phyloP scores from a whole-genome alignment of 768 basidiomycete species.

The Pleurotus tuoliensis region DNA sequence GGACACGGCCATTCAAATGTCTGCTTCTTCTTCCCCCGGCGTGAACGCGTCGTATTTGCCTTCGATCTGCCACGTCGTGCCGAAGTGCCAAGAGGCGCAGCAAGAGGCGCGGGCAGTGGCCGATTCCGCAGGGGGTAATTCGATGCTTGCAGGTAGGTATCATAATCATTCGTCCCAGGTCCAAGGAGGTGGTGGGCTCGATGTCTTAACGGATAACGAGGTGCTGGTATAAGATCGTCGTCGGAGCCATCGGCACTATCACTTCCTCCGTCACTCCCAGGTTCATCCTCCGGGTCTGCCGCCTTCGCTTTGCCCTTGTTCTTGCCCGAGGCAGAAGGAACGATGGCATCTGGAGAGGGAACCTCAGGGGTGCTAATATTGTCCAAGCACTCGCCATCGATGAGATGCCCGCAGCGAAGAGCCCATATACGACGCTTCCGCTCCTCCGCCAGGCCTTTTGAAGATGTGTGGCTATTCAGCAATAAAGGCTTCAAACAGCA shows the following conservation, averaged over 20 bases:
- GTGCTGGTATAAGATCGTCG: background rate
- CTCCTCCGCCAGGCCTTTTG: constrained; percentile 37
- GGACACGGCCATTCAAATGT: constrained; percentile 64
- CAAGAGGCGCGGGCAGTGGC: constrained; percentile 1
- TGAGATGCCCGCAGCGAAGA: constrained; percentile 71
- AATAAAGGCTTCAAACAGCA: constrained; percentile 63
- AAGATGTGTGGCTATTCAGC: constrained; percentile 44
- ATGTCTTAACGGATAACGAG: background rate
- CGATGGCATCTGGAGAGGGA: constrained; percentile 7
- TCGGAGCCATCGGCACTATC: background rate
- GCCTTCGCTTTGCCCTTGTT: constrained; percentile 20
- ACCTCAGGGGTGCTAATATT: constrained; percentile 46
- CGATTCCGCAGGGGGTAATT: background rate
- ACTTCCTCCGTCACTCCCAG: background rate
- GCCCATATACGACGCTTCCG: constrained; percentile 58
- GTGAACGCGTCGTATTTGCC: constrained; percentile 13
- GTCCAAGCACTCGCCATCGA: constrained; percentile 73
- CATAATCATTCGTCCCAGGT: background rate
- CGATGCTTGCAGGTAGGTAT: background rate
- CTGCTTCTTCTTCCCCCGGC: constrained; percentile 38
- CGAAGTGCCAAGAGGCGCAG: constrained; percentile 5
- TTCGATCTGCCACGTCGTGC: constrained; percentile 14
- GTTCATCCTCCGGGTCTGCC: constrained; percentile 3
- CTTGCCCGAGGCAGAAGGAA: constrained; percentile 38
- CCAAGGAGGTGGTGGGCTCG: background rate